These are phyloP conservation scores for Areca catechu DNA, from an alignment of 176 grass and related monocot genomes.

Conservation along the genomic window DNA sequence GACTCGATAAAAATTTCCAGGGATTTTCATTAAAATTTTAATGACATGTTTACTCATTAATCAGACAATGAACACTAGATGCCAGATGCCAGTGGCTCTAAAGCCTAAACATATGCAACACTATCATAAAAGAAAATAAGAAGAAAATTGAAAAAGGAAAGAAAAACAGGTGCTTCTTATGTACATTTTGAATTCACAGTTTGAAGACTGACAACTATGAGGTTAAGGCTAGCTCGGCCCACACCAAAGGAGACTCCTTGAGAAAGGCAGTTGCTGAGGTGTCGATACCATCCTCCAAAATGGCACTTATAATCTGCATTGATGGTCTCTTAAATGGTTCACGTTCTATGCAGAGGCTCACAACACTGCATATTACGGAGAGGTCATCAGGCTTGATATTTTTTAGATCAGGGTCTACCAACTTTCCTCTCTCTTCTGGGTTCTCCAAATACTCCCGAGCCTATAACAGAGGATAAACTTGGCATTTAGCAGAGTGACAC, in stretches of 20 bases:
- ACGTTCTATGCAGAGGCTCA: conserved; percentile 69
- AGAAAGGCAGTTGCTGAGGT: conserved; percentile 58
- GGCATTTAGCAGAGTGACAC: too few relatives aligned
- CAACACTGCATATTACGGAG: conserved; percentile 64
- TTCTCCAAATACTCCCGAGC: conserved; percentile 60
- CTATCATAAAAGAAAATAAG: too few relatives aligned
- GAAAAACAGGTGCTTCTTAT: too few relatives aligned
- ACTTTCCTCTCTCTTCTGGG: conserved; percentile 60
- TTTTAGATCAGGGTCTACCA: conserved; percentile 52
- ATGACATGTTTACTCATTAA: too few relatives aligned
- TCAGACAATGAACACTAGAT: too few relatives aligned
- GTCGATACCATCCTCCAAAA: conserved; percentile 64
- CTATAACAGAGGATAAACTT: conserved; percentile 17
- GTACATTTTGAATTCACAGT: conserved; percentile 1
- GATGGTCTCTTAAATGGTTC: conserved; percentile 72
- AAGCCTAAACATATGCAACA: too few relatives aligned
- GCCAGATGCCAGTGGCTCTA: too few relatives aligned
- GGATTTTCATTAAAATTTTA: too few relatives aligned
- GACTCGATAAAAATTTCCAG: too few relatives aligned
- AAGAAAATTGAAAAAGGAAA: too few relatives aligned
- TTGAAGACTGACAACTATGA: conserved; percentile 17
- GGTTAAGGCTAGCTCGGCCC: conserved; percentile 72
- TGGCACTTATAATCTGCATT: conserved; percentile 74
- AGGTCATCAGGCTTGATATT: conserved; percentile 49
- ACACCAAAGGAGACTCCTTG: conserved; percentile 68